Base-by-base conservation (phyloP, 257 asterid genomes). In the Solanum sitiens region DNA sequence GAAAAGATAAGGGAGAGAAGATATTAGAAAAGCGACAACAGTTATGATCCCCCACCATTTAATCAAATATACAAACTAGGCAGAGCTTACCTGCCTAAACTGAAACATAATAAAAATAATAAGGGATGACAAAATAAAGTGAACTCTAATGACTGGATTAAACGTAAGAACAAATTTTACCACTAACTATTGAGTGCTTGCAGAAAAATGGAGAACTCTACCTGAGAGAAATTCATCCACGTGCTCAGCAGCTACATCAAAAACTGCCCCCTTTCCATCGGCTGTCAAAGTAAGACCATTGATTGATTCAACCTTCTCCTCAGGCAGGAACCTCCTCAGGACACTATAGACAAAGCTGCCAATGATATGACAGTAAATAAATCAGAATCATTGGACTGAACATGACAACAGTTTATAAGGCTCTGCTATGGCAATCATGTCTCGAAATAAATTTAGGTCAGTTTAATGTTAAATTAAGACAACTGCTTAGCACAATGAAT, bases 221-320 rank as follows among this genome's bases (percentile, higher is more conserved):
- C 99, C 99, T 39, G 92, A 74, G 30, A 97, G 93, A 90, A 95
- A 95, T 9, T 87, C 39, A 88, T 94, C 98, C 79, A 96, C 91
- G 91, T 96, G 97, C 32, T 90, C 92, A 10, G 87, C 80, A 85
- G 98, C 89, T 74, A 97, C 98, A 90, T 97, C 99, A 88, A 97
- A 97, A 75, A 96, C 96, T 20, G 99, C 98, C 3, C 98, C 99
- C 72, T 91, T 95, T 67, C 99, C 98, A 79, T 97, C 99, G 14
- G 95, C 97, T 4, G 99, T 96, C 92, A 97, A 72, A 74, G 98
- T 87, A 86, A 97, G 94, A 71, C 99, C 99, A 90, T 92, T 93
- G 47, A 97, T 92, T 45, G 99, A 97, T 86, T 96, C 98, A 47
- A 95, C 99, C 88, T 94, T 96, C 9, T 94, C 98, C 88, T 95